A percentile compares a stretch with the other conserved stretches of the same genome.
These are phyloP conservation scores for Blepharisma japonicum DNA, from an alignment of 73 alveolate species.

Conservation along the genomic window DNA sequence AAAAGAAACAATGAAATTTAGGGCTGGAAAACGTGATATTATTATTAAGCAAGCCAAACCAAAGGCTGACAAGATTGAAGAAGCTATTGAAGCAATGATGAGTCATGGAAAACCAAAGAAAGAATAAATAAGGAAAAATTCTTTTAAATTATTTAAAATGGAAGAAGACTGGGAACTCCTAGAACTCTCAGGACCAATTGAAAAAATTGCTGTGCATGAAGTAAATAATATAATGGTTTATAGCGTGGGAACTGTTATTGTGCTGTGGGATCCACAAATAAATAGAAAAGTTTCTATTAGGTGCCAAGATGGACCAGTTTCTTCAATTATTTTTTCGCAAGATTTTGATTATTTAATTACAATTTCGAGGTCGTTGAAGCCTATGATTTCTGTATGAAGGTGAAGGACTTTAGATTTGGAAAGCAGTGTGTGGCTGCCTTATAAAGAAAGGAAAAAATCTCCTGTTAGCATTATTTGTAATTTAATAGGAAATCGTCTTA, in stretches of 20 bases:
- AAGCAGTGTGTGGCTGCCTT: constrained; percentile 4
- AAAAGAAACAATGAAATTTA: no score
- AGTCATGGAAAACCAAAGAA: no score
- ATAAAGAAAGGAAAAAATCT: background rate
- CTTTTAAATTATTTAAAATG: background rate
- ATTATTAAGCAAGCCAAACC: no score
- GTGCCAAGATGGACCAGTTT: constrained; percentile 1
- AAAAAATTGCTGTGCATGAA: background rate
- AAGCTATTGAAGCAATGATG: no score
- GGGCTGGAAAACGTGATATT: no score
- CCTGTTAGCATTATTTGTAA: background rate
- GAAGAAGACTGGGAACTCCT: constrained; percentile 29
- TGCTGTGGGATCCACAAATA: background rate
- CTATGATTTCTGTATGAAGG: background rate
- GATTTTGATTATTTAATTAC: constrained; percentile 4
- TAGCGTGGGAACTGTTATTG: background rate
- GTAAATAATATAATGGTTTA: background rate
- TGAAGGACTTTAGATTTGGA: background rate
- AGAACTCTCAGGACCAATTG: constrained; percentile 20
- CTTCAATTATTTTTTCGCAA: background rate
- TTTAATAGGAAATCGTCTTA: background rate
- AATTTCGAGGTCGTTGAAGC: background rate
- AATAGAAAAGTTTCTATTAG: background rate
- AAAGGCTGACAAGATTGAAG: no score
- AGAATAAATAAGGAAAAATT: no score